These are phyloP conservation scores for Petasospora rhodanensis DNA, from an alignment of 1,139 yeast genomes.

Conservation along the genomic window DNA sequence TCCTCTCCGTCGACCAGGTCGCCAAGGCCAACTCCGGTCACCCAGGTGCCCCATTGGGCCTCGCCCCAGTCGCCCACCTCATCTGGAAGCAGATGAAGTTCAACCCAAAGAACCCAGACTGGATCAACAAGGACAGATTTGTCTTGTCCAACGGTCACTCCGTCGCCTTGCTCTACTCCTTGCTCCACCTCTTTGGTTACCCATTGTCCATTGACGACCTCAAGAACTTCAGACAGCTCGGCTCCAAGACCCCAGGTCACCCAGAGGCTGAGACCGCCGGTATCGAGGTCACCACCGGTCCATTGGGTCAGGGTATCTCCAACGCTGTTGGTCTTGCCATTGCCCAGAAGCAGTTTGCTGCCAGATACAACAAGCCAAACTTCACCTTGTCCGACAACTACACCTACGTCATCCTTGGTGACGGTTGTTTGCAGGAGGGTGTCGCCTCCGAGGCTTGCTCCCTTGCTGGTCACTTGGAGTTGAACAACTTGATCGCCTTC, in stretches of 20 bases:
- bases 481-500: conserved; percentile 90
- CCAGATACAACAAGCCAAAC: conserved; percentile 89
- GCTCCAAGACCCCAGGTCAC: conserved; percentile 95
- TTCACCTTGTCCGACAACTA: conserved; percentile 65
- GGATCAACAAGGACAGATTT: conserved; percentile 96
- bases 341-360: conserved; percentile 90
- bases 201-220: conserved; percentile 80
- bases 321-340: conserved; percentile 97
- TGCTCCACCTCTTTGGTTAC: conserved; percentile 85
- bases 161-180: conserved; percentile 82
- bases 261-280: conserved; percentile 86
- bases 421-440: conserved; percentile 99
- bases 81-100: conserved; percentile 76
- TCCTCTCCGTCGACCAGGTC: conserved; percentile 85
- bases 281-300: conserved; percentile 97
- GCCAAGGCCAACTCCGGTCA: conserved; percentile 94
- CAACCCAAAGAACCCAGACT: conserved; percentile 86
- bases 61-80: conserved; percentile 84
- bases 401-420: conserved; percentile 87
- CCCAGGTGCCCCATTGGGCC: conserved; percentile 99
- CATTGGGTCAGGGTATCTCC: conserved; percentile 97
- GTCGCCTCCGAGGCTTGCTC: conserved; percentile 93
- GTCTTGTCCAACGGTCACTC: conserved; percentile 97
- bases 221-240: conserved; percentile 85
- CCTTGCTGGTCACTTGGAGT: conserved; percentile 92